Evolutionary conservation across 78 protist genomes (phyloP), one percentile per base, ranked within the genome.

Genomic region (Dictyostelium brefeldianum): DNA sequence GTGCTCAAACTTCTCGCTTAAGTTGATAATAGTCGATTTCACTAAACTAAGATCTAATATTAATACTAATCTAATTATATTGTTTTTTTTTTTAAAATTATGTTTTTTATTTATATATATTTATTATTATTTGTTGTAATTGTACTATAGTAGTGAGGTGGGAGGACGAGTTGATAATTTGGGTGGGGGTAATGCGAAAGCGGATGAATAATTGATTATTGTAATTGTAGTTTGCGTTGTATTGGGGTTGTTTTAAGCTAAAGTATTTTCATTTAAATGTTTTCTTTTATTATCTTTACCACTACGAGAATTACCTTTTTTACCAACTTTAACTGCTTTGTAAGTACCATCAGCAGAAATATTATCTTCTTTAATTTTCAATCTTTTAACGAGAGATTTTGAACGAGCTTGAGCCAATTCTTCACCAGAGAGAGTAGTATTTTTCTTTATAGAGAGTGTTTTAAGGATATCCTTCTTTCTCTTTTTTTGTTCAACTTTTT

Each of bases 311-410:
- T 18, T 20, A 43, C 43, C 31, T 25, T 20, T 71, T n/a, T 71
- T 71, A 98, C 9, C 98, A 98, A 97, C 89, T 98, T 46, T 96
- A 96, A 31, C 50, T 70, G 97, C 43, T 43, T 71, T 31, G 43
- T 41, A 71, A 25, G 48, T 17, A 71, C 78, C 78, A 71, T 71
- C 78, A 71, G 54, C 20, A 46, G 57, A 6, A 53, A 75, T 43
- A 75, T 75, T 48, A 48, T 48, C 81, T 48, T 75, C 81, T 22
- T 25, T 75, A 25, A 75, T 48, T 50, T 75, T 75, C 27, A 31
- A 75, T 75, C 50, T 75, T 48, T 41, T 75, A 75, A 75, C 50
- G 12, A 75, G n/a, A 11, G 56, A 48, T 75, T 75, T 75, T 48
- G 56, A 25, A 31, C 81, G 43, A 22, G 43, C 81, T 48, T 75